Conservation (phyloP, 495 filamentous ascomycete genomes). For the Trypethelium eluteriae region DNA sequence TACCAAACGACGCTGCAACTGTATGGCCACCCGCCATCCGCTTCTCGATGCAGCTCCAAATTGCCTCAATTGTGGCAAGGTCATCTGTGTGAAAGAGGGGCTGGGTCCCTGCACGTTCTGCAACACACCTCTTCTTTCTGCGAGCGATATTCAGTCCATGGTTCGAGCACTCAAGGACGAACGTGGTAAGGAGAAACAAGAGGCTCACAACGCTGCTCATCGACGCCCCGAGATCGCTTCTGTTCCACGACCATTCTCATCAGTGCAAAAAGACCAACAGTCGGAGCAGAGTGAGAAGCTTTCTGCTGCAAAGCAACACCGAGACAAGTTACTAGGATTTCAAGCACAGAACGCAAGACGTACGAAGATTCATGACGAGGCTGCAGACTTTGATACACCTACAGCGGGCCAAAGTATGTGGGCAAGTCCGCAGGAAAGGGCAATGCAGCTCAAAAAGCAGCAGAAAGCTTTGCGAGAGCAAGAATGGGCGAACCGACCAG, state of each 20-base stretch:
- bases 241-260: conserved; percentile 24
- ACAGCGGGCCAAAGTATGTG: conserved; percentile 65
- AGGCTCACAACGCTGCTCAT: conserved; percentile 61
- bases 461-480: conserved; percentile 80
- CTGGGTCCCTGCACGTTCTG: conserved; percentile 95
- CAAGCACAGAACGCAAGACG: conserved; percentile 82
- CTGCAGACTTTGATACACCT: conserved; percentile 81
- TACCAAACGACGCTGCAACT: conserved; percentile 61
- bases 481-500: conserved; percentile 82
- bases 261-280: conserved; percentile 29
- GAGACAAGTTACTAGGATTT: conserved; percentile 73
- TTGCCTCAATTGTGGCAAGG: conserved; percentile 86
- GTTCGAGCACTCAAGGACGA: conserved; percentile 80
- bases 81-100: conserved; percentile 92
- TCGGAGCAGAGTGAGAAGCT: conserved; percentile 39
- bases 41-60: conserved; percentile 82
- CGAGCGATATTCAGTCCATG: conserved; percentile 70
- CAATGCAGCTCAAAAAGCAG: conserved; percentile 79
- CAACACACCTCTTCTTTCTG: conserved; percentile 59
- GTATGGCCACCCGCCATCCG: conserved; percentile 77
- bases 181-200: conserved; percentile 76
- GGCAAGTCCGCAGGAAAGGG: conserved; percentile 81
- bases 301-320: conserved; percentile 57
- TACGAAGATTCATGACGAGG: conserved; percentile 87
- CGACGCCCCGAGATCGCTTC: conserved; percentile 53